Percentiles rank a stretch among this genome's conserved stretches.
Conservation (phyloP, 164 flowering plant species). For the Vitis rupestris region DNA sequence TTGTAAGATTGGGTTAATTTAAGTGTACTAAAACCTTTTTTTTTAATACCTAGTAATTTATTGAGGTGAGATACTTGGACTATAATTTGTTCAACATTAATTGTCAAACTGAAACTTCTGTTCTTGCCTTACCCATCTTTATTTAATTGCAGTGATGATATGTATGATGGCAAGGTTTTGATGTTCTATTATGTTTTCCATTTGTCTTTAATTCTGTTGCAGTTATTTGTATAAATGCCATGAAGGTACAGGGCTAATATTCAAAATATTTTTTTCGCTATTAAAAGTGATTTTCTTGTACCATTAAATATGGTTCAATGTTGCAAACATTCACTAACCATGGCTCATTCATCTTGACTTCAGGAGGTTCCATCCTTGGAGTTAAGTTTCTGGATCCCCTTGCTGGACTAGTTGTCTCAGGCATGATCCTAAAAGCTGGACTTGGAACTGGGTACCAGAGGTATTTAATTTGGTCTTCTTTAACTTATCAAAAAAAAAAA, state of each 20-base stretch:
- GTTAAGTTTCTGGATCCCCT: constrained; percentile 87
- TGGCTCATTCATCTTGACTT: constrained; percentile 9
- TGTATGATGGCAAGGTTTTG: not conserved
- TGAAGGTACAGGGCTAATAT: not conserved
- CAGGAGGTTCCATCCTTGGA: constrained; percentile 95
- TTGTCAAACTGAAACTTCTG: no score
- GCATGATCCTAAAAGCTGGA: constrained; percentile 95
- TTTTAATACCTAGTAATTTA: no score
- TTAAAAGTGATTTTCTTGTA: not conserved
- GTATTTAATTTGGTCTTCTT: constrained; percentile 25
- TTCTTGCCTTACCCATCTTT: no score
- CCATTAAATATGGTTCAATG: not conserved
- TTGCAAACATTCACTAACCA: constrained; percentile 17
- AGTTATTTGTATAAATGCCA: not conserved
- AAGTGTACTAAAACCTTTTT: no score
- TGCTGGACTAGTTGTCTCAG: constrained; percentile 92
- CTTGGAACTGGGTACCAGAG: constrained; percentile 84
- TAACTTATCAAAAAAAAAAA: not conserved
- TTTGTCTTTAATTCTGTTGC: not conserved
- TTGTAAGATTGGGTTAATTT: no score
- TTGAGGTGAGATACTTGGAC: no score
- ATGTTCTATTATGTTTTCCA: not conserved
- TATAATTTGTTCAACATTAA: no score
- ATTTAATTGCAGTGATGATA: not conserved
- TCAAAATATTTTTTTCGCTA: not conserved